A percentile compares a stretch with the other conserved stretches of the same genome.
These are phyloP conservation scores for Acanthamoeba royreba DNA, from an alignment of 208 protist species.

Conservation along the genomic window DNA sequence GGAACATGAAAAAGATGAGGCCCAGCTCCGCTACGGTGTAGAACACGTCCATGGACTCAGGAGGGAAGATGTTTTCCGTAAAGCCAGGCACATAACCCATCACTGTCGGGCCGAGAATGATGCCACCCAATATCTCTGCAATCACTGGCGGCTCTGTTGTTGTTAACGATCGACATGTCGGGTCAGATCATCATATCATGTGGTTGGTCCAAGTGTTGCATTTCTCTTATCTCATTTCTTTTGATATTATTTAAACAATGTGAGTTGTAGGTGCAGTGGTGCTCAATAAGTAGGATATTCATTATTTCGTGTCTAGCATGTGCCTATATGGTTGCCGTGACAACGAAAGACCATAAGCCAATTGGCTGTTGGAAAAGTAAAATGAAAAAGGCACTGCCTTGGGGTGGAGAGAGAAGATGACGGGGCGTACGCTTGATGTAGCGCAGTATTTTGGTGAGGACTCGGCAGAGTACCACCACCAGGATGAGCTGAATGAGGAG, in stretches of 20 bases:
- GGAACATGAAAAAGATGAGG: conserved; percentile 47
- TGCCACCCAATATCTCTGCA: background rate
- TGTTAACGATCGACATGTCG: too few relatives aligned
- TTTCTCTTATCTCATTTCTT: background rate
- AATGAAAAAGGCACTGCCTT: too few relatives aligned
- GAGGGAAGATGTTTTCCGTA: conserved; percentile 30
- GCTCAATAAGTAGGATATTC: background rate
- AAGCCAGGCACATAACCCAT: conserved; percentile 36
- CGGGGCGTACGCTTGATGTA: background rate
- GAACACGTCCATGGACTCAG: background rate
- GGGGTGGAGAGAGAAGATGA: background rate
- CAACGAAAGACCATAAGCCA: background rate
- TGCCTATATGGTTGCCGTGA: background rate
- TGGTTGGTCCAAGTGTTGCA: too few relatives aligned
- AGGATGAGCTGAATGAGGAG: background rate
- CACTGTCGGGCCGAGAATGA: background rate
- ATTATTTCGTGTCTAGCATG: too few relatives aligned
- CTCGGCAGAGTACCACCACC: background rate
- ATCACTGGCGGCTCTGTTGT: background rate
- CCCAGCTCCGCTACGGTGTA: background rate
- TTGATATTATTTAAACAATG: background rate
- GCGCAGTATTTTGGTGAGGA: background rate
- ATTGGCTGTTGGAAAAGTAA: background rate
- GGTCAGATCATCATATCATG: background rate
- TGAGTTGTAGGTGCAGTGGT: background rate